Percentiles rank a stretch among this genome's conserved stretches.
Evolutionary conservation across 1,284 basidiomycete species (phyloP).

Genomic region (Ceratobasidium sp.): DNA sequence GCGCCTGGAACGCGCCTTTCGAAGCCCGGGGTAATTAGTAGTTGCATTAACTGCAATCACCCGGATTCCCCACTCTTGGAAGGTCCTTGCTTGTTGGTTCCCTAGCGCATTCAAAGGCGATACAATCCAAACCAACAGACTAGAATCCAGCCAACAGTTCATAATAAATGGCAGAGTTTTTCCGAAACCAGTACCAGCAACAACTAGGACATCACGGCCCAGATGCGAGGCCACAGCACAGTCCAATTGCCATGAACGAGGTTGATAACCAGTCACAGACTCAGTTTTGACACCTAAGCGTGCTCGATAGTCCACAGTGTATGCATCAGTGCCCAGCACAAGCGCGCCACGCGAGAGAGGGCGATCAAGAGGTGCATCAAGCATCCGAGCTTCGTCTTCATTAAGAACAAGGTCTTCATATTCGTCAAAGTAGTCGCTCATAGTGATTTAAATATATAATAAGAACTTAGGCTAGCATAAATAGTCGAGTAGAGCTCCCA

Average conservation of each 20-base stretch:
- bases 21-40: not conserved
- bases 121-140: not conserved
- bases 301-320: not conserved
- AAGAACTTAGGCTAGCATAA: not conserved
- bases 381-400: not conserved
- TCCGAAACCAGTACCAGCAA: conserved; percentile 27
- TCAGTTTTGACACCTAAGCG: not conserved
- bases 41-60: conserved; percentile 28
- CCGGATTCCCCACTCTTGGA: not conserved
- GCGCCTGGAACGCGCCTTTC: not conserved
- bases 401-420: not conserved
- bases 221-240: conserved; percentile 6
- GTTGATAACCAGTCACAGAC: too few relatives aligned
- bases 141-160: not conserved
- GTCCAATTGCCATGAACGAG: conserved; percentile 16
- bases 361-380: not conserved
- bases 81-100: conserved; percentile 8
- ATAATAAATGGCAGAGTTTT: conserved; percentile 22
- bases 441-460: not conserved
- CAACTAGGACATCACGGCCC: not conserved
- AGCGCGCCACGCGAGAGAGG: too few relatives aligned
- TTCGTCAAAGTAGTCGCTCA: not conserved
- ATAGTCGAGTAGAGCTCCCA: conserved; percentile 5
- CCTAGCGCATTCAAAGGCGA: conserved; percentile 24
- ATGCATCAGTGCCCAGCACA: not conserved